Conservation (phyloP, 75 land plant genomes). For the Pinus taeda region DNA sequence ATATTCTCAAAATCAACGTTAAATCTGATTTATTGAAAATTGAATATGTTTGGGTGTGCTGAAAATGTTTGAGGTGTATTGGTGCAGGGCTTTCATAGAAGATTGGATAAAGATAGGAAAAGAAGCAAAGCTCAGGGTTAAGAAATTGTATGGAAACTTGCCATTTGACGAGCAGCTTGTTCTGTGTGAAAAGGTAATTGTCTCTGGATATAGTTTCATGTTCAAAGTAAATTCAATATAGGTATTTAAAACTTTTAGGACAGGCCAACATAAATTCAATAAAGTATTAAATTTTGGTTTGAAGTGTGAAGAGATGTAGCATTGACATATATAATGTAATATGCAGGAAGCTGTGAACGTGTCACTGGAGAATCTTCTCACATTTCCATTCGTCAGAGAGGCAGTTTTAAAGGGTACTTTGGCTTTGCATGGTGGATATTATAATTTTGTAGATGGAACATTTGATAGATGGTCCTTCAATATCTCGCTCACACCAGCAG, state of each 20-base stretch:
- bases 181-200: slow-evolving; percentile 51
- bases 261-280: too few relatives aligned
- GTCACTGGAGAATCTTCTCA: slow-evolving; percentile 65
- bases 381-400: slow-evolving; percentile 81
- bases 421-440: slow-evolving; percentile 71
- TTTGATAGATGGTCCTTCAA: slow-evolving; percentile 56
- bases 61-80: background rate
- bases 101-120: slow-evolving; percentile 71
- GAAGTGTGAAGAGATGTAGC: too few relatives aligned
- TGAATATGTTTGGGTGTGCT: too few relatives aligned
- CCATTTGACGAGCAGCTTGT: slow-evolving; percentile 47
- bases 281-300: too few relatives aligned
- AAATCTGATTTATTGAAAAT: too few relatives aligned
- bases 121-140: slow-evolving; percentile 46
- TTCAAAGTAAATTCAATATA: too few relatives aligned
- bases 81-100: slow-evolving; percentile 75
- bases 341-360: slow-evolving; percentile 85
- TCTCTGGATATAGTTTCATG: too few relatives aligned
- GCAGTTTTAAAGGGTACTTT: slow-evolving; percentile 44
- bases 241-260: too few relatives aligned
- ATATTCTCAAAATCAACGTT: too few relatives aligned
- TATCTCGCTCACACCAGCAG: too few relatives aligned
- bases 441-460: slow-evolving; percentile 68
- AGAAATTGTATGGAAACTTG: slow-evolving; percentile 8
- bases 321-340: too few relatives aligned